A percentile compares a stretch with the other conserved stretches of the same genome.
Conservation (phyloP, 1,284 basidiomycete species). For the Cystobasidiaceae sp. region DNA sequence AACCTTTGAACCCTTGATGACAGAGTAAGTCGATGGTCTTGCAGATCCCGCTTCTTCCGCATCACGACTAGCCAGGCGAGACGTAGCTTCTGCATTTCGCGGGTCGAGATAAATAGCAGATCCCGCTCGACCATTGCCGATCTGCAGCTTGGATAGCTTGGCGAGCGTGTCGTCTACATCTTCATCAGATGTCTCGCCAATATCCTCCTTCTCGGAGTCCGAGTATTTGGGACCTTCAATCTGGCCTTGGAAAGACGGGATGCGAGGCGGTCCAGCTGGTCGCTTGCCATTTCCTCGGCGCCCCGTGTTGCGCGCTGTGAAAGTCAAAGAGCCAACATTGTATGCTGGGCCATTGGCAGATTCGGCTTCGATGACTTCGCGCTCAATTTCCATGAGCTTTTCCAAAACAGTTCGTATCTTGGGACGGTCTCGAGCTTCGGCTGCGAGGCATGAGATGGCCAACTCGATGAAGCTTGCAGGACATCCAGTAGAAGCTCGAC, state of each 20-base stretch:
- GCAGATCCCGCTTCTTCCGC: background rate
- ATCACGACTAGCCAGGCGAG: background rate
- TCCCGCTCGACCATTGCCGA: slow-evolving; percentile 55
- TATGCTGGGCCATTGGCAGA: slow-evolving; percentile 44
- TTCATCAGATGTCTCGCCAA: slow-evolving; percentile 56
- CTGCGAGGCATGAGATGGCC: slow-evolving; percentile 68
- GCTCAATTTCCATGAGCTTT: slow-evolving; percentile 56
- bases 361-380: slow-evolving; percentile 48
- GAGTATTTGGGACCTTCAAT: slow-evolving; percentile 46
- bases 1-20: slow-evolving; percentile 36
- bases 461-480: slow-evolving; percentile 72
- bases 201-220: slow-evolving; percentile 43
- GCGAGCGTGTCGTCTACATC: slow-evolving; percentile 43
- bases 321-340: slow-evolving; percentile 77
- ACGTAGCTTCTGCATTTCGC: slow-evolving; percentile 50
- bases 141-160: slow-evolving; percentile 50
- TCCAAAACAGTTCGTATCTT: slow-evolving; percentile 70
- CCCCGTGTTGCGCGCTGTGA: slow-evolving; percentile 59
- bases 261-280: slow-evolving; percentile 60
- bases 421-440: slow-evolving; percentile 66
- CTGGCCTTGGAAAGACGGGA: slow-evolving; percentile 67
- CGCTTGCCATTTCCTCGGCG: slow-evolving; percentile 44
- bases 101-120: slow-evolving; percentile 14
- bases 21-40: slow-evolving; percentile 30
- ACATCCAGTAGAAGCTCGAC: slow-evolving; percentile 66